Base-by-base conservation (phyloP, 1,284 basidiomycete genomes). In the Ganoderma boninense region DNA sequence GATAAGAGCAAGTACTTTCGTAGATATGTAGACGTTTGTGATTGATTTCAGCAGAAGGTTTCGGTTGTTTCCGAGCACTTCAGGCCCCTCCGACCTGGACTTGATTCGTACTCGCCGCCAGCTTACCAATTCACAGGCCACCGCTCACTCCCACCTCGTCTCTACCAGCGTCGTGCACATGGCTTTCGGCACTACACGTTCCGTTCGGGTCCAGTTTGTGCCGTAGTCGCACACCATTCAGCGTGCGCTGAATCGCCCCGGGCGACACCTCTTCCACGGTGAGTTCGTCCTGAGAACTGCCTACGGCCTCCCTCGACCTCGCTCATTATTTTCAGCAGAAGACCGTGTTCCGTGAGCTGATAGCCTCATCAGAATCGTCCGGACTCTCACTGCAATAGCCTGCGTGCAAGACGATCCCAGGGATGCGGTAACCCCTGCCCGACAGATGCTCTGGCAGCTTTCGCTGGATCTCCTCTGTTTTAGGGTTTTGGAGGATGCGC, bases 231-330 rank as follows among this genome's bases (percentile, higher is more conserved):
- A 66, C 65, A 52, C 59, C 4, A 52, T 61, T 35, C 65, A 61
- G 13, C n/a, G 14, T 52, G 61, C 29, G 40, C n/a, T 61, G 18
- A 35, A 29, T 42, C 11, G 54, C n/a, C 52, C n/a, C n/a, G n/a
- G 38, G 62, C 20, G n/a, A 44, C 49, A 26, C 13, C n/a, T n/a
- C 54, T 67, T 67, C 66, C 60, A 62, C 60, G 40, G n/a, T 29
- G 13, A 43, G 60, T 26, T 44, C 60, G n/a, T 62, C 60, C 29
- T 62, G 60, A 62, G 60, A 62, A 62, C 23, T 40, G 7, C 14
- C 3, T 18, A 43, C 23, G 60, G 23, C 6, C n/a, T 38, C 35
- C 26, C n/a, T 52, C 38, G 29, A n/a, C 35, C 35, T 23, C 40
- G 26, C 20, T 23, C 35, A 65, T 32, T 5, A 10, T 32, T 52